Evolutionary conservation across 331 rosid species (phyloP).

Genomic region (Acacia concinna): DNA sequence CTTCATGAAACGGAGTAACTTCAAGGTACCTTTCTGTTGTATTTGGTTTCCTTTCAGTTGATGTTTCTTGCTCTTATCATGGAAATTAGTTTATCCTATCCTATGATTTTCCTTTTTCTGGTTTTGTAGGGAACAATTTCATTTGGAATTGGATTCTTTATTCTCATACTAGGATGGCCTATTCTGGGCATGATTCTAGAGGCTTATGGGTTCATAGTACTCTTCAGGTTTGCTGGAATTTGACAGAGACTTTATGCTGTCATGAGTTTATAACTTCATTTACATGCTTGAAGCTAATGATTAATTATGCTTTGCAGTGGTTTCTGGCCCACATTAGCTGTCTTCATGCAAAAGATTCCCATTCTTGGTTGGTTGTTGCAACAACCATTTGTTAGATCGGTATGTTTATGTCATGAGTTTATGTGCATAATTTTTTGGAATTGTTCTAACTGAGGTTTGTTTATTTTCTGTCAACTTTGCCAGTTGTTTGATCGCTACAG

Average conservation of each 20-base stretch:
- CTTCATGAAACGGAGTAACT: conserved; percentile 91
- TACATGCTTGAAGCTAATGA: conserved; percentile 35
- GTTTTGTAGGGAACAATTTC: conserved; percentile 81
- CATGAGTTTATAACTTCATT: conserved; percentile 24
- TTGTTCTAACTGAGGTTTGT: conserved; percentile 14
- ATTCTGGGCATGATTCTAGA: conserved; percentile 91
- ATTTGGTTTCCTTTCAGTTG: conserved; percentile 22
- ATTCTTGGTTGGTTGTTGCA: conserved; percentile 91
- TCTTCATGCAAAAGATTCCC: conserved; percentile 88
- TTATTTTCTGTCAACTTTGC: conserved; percentile 32
- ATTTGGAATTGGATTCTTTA: conserved; percentile 80
- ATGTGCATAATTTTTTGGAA: background rate
- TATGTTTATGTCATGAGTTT: conserved; percentile 44
- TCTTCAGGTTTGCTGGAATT: conserved; percentile 69
- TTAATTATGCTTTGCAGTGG: conserved; percentile 64
- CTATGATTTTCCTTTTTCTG: background rate
- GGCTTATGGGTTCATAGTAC: conserved; percentile 86
- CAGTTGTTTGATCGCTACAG: conserved; percentile 77
- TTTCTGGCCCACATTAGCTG: conserved; percentile 96
- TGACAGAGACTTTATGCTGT: conserved; percentile 19
- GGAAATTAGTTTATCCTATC: conserved; percentile 9
- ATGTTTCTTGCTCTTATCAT: background rate
- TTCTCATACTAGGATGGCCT: conserved; percentile 93
- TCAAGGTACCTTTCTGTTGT: conserved; percentile 54
- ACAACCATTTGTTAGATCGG: conserved; percentile 82